Evolutionary conservation across 176 grass and related monocot genomes (phyloP), one percentile per base, ranked within the genome.

Genomic region (Cenchrus fungigraminus): DNA sequence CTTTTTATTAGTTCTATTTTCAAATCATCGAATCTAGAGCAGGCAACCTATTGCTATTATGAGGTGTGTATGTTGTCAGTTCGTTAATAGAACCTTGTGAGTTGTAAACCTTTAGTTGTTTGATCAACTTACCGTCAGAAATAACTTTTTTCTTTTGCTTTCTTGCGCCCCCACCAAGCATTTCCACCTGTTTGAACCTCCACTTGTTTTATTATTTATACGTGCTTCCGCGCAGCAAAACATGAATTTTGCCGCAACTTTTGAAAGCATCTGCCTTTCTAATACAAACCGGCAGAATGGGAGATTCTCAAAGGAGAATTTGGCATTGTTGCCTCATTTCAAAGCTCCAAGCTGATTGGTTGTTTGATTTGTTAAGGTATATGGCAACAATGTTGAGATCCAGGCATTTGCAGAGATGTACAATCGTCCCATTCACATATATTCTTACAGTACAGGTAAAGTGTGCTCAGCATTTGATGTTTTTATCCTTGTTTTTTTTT

Each of bases 371-470:
- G 81, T 80, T 42, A 52, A 99, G 97, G 97, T 99, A 62, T 99
- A 99, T 90, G 97, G 97, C 80, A 99, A 99, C 69, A 99, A 99
- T 85, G 83, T 94, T 88, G 94, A 99, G 94, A 94, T 99, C 68
- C 97, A 99, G 83, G 97, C 90, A 62, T 99, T 99, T 64, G 97
- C 97, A 73, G 97, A 99, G 90, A 99, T 99, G 97, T 99, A 94
- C 50, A 97, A 97, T 91, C 97, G 97, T 12, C 97, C 97, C 1
- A 94, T 99, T 87, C 97, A 99, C 88, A 97, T 99, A 47, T 99
- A 97, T 89, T 97, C 97, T 12, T 94, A 99, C 62, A 88, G 94
- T 86, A 90, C 94, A 86, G 94, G 94, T 99, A 65, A 64, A 43
- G 37, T 51, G 82, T 63, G 29, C 59, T 89, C 47, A 65, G 25